These are phyloP conservation scores for Penicillium bialowiezense DNA, from an alignment of 495 filamentous ascomycete species.

Conservation along the genomic window DNA sequence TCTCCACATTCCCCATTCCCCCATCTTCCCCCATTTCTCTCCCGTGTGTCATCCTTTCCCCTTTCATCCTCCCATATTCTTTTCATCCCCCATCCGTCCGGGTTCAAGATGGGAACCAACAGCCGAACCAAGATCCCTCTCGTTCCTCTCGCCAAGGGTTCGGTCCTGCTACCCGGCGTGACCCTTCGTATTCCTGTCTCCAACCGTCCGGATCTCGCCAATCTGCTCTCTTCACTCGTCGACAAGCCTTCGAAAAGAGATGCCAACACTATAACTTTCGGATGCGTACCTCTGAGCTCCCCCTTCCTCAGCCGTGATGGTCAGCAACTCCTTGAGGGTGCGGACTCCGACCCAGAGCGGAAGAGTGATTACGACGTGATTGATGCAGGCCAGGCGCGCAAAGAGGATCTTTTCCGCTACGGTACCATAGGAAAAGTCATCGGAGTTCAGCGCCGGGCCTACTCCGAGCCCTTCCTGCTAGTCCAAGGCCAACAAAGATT, in stretches of 20 bases:
- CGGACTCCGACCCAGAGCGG: slow-evolving; percentile 32
- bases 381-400: slow-evolving; percentile 59
- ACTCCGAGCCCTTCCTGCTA: slow-evolving; percentile 74
- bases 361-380: slow-evolving; percentile 40
- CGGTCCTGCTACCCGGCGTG: slow-evolving; percentile 77
- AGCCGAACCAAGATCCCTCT: slow-evolving; percentile 60
- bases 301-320: slow-evolving; percentile 66
- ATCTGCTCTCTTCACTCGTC: slow-evolving; percentile 74
- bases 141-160: slow-evolving; percentile 69
- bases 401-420: slow-evolving; percentile 71
- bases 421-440: slow-evolving; percentile 80
- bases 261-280: slow-evolving; percentile 65
- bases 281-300: slow-evolving; percentile 77
- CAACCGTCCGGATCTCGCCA: slow-evolving; percentile 77
- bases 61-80: slow-evolving; percentile 4
- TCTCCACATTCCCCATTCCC: slow-evolving; percentile 21
- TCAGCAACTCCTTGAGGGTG: slow-evolving; percentile 63
- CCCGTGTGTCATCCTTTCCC: slow-evolving; percentile 1
- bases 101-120: slow-evolving; percentile 40
- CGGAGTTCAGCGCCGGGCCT: slow-evolving; percentile 74
- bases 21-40: slow-evolving; percentile 4
- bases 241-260: slow-evolving; percentile 63
- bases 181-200: slow-evolving; percentile 72
- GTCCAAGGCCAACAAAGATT: slow-evolving; percentile 84
- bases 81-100: slow-evolving; percentile 3